Conservation (phyloP, 805 yeast genomes). For the Yarrowia bubula region DNA sequence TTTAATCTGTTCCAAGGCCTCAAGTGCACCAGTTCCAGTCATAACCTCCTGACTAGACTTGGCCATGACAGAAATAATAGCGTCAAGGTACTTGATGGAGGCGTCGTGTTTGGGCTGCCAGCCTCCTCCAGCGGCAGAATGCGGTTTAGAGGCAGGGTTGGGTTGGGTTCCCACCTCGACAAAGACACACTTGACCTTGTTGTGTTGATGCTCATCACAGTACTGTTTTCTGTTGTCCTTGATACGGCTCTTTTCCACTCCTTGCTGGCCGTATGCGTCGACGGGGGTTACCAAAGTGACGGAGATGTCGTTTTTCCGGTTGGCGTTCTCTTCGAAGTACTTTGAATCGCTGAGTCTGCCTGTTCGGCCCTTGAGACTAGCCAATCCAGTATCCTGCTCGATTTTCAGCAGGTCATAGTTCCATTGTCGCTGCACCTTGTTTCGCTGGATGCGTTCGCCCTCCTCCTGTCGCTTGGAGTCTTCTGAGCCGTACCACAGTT, state of each 20-base stretch:
- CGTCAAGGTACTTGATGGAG: neutral
- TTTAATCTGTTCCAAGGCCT: constrained; percentile 15
- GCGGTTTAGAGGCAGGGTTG: constrained; percentile 1
- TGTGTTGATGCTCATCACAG: neutral
- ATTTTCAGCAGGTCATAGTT: neutral
- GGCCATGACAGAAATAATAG: neutral
- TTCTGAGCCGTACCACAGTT: constrained; percentile 11
- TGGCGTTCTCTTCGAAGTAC: neutral
- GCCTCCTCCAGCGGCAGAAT: constrained; percentile 5
- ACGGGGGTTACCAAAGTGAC: neutral
- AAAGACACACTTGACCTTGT: constrained; percentile 22
- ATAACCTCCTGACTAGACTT: neutral
- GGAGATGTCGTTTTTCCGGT: neutral
- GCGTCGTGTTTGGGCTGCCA: constrained; percentile 14
- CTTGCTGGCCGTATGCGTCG: constrained; percentile 3
- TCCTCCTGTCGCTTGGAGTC: constrained; percentile 5
- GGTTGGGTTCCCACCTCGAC: constrained; percentile 6
- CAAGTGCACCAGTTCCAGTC: neutral
- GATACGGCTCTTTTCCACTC: neutral
- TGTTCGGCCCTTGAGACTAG: neutral
- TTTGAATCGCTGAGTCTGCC: neutral
- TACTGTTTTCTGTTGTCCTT: constrained; percentile 7
- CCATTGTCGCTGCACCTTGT: constrained; percentile 4
- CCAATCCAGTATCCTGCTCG: neutral
- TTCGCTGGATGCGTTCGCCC: neutral